A percentile compares a stretch with the other conserved stretches of the same genome.
These are phyloP conservation scores for Xylaria sp. DNA, from an alignment of 2,329 filamentous ascomycete species.

Conservation along the genomic window DNA sequence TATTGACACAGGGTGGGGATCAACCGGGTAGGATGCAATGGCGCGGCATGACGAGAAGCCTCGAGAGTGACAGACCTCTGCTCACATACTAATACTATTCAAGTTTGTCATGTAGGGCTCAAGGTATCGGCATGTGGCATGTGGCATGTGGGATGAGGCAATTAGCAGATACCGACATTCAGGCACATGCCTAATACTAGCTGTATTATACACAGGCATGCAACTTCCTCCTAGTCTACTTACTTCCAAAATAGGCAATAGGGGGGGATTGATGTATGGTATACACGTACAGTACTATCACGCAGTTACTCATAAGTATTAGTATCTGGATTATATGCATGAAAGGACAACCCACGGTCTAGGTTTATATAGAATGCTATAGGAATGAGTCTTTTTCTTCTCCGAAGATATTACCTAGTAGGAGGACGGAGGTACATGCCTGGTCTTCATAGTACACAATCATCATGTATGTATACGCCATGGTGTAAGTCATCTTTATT, in stretches of 20 bases:
- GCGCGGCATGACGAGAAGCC: neutral
- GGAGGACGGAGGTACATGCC: neutral
- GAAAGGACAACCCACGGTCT: too few species aligned
- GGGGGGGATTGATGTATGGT: neutral
- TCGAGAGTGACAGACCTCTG: neutral
- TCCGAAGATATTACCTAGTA: neutral
- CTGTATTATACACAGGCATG: neutral
- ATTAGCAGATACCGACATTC: slow-evolving; percentile 3
- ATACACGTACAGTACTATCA: neutral
- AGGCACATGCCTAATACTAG: neutral
- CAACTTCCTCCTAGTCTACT: neutral
- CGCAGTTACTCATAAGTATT: too few species aligned
- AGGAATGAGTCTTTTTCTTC: too few species aligned
- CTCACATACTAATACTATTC: neutral
- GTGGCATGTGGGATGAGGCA: slow-evolving; percentile 3
- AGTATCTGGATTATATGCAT: too few species aligned
- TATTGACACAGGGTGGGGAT: neutral
- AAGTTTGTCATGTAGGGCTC: neutral
- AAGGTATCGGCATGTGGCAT: neutral
- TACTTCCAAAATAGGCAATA: neutral
- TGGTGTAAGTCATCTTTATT: neutral
- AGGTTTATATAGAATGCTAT: too few species aligned
- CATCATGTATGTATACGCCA: too few species aligned
- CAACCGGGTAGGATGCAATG: slow-evolving; percentile 1
- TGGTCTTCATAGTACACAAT: too few species aligned